These are phyloP conservation scores for Boletus barrowsii DNA, from an alignment of 768 basidiomycete genomes.

Conservation along the genomic window DNA sequence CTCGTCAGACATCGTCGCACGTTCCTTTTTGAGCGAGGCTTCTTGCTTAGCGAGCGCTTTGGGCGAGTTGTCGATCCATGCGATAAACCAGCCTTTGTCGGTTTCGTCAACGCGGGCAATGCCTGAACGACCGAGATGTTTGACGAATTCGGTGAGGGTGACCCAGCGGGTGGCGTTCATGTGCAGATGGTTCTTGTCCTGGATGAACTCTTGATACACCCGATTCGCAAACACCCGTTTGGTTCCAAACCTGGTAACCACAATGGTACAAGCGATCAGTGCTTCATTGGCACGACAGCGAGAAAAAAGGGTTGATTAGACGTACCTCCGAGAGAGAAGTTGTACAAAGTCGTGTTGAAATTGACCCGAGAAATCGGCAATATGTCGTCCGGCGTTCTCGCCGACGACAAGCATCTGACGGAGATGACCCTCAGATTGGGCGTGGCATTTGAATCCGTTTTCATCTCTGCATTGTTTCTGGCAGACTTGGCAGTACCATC, in stretches of 20 bases:
- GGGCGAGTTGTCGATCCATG: slow-evolving; percentile 96
- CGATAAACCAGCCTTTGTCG: slow-evolving; percentile 97
- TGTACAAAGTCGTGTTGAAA: slow-evolving; percentile 94
- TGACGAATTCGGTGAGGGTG: slow-evolving; percentile 92
- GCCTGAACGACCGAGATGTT: slow-evolving; percentile 82
- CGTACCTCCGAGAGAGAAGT: slow-evolving; percentile 79
- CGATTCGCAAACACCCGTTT: slow-evolving; percentile 93
- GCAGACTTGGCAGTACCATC: slow-evolving; percentile 99
- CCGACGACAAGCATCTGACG: slow-evolving; percentile 98
- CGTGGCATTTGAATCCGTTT: slow-evolving; percentile 98
- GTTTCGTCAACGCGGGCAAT: slow-evolving; percentile 94
- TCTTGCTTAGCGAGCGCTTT: slow-evolving; percentile 90
- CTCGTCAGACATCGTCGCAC: slow-evolving; percentile 89
- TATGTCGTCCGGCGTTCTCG: slow-evolving; percentile 89
- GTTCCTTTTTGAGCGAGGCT: slow-evolving; percentile 87
- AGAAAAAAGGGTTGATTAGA: neutral
- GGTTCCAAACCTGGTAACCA: slow-evolving; percentile 71
- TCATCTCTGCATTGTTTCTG: slow-evolving; percentile 98
- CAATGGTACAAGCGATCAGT: neutral
- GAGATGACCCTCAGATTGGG: slow-evolving; percentile 83
- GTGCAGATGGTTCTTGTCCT: slow-evolving; percentile 90
- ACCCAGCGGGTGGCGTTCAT: slow-evolving; percentile 99
- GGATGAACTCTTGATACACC: slow-evolving; percentile 97
- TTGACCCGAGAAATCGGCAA: slow-evolving; percentile 80
- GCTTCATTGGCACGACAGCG: too few relatives aligned